phyloP scores from a whole-genome alignment of 83 land plant species.

The Picea abies region DNA sequence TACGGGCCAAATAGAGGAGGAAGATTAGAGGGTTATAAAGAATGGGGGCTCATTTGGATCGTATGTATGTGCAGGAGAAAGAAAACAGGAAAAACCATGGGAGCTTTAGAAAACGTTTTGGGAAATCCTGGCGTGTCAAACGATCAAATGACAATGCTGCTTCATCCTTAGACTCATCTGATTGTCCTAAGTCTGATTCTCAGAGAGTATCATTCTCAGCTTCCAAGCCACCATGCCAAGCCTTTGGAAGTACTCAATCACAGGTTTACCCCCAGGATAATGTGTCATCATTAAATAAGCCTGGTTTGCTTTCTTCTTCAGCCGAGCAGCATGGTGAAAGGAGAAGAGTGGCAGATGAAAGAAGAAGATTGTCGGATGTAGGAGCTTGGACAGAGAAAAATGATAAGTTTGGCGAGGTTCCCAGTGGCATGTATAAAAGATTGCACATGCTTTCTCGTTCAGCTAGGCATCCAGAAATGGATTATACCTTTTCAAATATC shows the following conservation, averaged over 20 bases:
- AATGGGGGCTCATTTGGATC: constrained; percentile 18
- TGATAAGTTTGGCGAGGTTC: constrained; percentile 15
- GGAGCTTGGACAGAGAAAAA: constrained; percentile 5
- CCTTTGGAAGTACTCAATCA: constrained; percentile 18
- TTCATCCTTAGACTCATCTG: background rate
- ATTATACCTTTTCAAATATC: background rate
- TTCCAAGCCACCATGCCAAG: constrained; percentile 13
- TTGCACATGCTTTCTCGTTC: constrained; percentile 10
- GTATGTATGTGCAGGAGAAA: constrained; percentile 20
- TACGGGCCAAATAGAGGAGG: background rate
- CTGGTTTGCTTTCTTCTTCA: constrained; percentile 3
- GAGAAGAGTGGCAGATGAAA: constrained; percentile 9
- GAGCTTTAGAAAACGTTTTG: constrained; percentile 14
- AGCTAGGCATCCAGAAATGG: constrained; percentile 16
- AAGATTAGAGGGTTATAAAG: constrained; percentile 3
- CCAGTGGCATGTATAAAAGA: constrained; percentile 11
- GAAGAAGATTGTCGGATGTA: constrained; percentile 9
- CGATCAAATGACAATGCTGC: constrained; percentile 9
- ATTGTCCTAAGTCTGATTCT: background rate
- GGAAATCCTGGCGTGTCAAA: constrained; percentile 10
- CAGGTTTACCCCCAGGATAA: constrained; percentile 17
- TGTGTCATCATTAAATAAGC: constrained; percentile 16
- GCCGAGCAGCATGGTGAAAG: constrained; percentile 6
- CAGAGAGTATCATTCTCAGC: constrained; percentile 7
- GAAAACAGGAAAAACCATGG: constrained; percentile 9